These are phyloP conservation scores for Eragrostis curvula DNA, from an alignment of 176 grass and related monocot genomes.

Conservation along the genomic window DNA sequence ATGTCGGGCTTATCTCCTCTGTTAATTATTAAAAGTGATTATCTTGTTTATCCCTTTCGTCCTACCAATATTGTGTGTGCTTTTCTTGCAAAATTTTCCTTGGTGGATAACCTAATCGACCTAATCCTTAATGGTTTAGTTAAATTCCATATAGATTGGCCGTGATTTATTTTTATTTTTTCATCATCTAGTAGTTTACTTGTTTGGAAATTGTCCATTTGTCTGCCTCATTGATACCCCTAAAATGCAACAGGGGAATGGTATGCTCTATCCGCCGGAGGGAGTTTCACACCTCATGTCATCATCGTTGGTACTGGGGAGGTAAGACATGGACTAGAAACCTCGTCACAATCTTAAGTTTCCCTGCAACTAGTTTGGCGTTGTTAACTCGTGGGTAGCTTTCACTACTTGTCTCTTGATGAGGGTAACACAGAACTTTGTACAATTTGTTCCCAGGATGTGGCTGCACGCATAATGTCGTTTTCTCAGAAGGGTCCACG, in stretches of 20 bases:
- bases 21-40: background rate
- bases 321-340: constrained; percentile 46
- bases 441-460: constrained; percentile 60
- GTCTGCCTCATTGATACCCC: background rate
- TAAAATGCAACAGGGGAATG: constrained; percentile 69
- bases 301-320: constrained; percentile 82
- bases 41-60: constrained; percentile 1
- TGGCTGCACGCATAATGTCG: constrained; percentile 81
- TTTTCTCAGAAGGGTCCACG: constrained; percentile 94
- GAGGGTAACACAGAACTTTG: background rate
- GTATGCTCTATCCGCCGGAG: constrained; percentile 89
- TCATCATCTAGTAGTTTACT: background rate
- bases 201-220: constrained; percentile 12
- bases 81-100: background rate
- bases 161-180: background rate
- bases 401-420: constrained; percentile 10
- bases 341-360: background rate
- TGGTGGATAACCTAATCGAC: constrained; percentile 23
- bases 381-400: constrained; percentile 19
- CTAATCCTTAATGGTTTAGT: constrained; percentile 22
- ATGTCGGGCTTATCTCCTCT: background rate
- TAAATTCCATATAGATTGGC: background rate
- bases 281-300: constrained; percentile 95
- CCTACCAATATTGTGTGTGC: background rate
- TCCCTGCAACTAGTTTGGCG: background rate